Base-by-base conservation (phyloP, 129 eudicot genomes). In the Lactuca saligna region DNA sequence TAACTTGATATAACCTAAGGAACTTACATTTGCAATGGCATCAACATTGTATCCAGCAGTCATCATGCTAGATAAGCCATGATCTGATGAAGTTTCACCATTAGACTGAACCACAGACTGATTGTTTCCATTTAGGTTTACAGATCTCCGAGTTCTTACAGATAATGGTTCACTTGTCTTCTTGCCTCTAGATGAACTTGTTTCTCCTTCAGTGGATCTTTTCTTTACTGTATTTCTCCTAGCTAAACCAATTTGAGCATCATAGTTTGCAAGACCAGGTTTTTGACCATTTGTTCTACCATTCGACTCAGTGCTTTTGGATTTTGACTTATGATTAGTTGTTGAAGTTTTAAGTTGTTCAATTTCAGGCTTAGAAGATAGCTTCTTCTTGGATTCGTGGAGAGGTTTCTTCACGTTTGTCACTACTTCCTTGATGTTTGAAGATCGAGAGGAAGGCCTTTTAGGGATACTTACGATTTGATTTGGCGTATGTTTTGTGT, bases 21-120 rank as follows among this genome's bases (percentile, higher is more conserved):
- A 48, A 48, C 29, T 62, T 87, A 91, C 97, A 88, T 88, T 91
- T 38, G 94, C 97, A 67, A 86, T 81, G 8, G 87, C 82, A 67
- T 82, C 86, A 70, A 86, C 79, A 78, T 83, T 79, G 73, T 84
- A 75, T 2, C 51, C 69, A n/a, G 61, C 11, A 17, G 66, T 50
- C 60, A 34, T 25, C 29, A 25, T 25, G 29, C 29, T 25, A 25
- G 29, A 25, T 25, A 25, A 25, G 29, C 29, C 51, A 46, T 46
- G 51, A 46, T 77, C 76, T 20, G 84, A 73, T 53, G 77, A 76
- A 41, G 66, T 39, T n/a, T 75, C 42, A 49, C 56, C 46, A 68
- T 76, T 35, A 65, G 81, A 65, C 16, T 75, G 79, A 8, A 51
- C 37, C 7, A 49, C 17, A 72, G 78, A 63, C 1, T 77, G 70